Base-by-base conservation (phyloP, 1,139 yeast species). In the Magnusiomyces magnusii region DNA sequence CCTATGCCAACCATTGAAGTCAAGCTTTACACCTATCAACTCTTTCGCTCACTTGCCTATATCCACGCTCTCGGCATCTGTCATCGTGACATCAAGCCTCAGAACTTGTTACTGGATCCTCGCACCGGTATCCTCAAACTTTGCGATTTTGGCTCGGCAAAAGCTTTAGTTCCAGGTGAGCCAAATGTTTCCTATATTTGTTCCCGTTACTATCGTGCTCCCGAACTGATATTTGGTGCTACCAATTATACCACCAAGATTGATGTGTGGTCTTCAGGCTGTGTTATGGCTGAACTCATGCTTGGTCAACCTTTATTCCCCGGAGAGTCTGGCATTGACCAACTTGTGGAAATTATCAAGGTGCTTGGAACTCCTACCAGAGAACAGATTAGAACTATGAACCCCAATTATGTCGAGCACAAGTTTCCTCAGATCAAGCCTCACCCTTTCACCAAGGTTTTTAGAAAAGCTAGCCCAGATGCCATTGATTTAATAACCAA, bases 91-190 rank as follows among this genome's bases (percentile, higher is more conserved):
- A 93, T 93, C 67, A 93, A 93, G 73, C 99, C 99, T 2, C 98
- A 95, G 70, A 93, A 93, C 74, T 78, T 93, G 62, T 78, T 93
- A 68, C 87, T 93, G 63, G 93, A 93, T 72, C 96, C 97, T 28
- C 80, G 82, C 55, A 80, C 86, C 10, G 95, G 96, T 17, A 82
- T 87, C 60, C 80, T 95, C 65, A 93, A 93, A 74, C 81, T 93
- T 56, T 93, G 99, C 75, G 99, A 93, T 75, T 93, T 93, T 73
- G 99, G 99, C n/a, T 85, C 95, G n/a, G 99, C 99, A 36, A 93
- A 93, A 73, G 86, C 88, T 60, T 80, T 93, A 62, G 88, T 87
- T 56, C 95, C 96, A 9, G 80, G 81, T 19, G 99, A 93, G 73
- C 97, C 97, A 52, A 92, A 92, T 71, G 99, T 93, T 39, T 87